These are phyloP conservation scores for Nakazawaea ishiwadae DNA, from an alignment of 805 yeast species.

Conservation along the genomic window DNA sequence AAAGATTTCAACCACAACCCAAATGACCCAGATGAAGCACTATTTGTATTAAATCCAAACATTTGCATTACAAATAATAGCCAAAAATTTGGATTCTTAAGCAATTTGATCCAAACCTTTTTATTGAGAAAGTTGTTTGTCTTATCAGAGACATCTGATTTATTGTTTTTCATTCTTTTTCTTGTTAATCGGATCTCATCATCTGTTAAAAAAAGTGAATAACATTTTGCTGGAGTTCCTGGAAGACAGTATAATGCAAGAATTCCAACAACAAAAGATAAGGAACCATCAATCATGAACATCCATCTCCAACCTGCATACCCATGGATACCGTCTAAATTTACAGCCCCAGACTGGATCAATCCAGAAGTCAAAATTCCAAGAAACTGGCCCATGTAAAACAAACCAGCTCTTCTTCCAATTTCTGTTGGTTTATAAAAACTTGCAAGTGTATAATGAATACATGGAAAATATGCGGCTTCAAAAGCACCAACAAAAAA, in stretches of 20 bases:
- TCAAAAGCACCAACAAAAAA: slow-evolving; percentile 70
- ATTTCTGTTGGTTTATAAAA: slow-evolving; percentile 55
- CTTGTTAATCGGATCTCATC: slow-evolving; percentile 50
- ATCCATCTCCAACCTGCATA: slow-evolving; percentile 51
- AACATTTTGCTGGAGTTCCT: slow-evolving; percentile 57
- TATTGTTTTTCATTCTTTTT: slow-evolving; percentile 24
- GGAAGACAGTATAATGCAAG: slow-evolving; percentile 37
- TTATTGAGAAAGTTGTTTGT: slow-evolving; percentile 31
- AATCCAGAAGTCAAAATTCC: slow-evolving; percentile 56
- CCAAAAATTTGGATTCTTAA: slow-evolving; percentile 58
- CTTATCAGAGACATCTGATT: slow-evolving; percentile 19
- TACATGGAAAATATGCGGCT: slow-evolving; percentile 58
- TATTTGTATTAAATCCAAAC: slow-evolving; percentile 62
- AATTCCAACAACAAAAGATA: slow-evolving; percentile 32
- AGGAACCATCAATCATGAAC: slow-evolving; percentile 45
- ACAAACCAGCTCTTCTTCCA: slow-evolving; percentile 55
- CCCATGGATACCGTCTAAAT: slow-evolving; percentile 39
- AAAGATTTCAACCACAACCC: slow-evolving; percentile 58
- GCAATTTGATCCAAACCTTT: slow-evolving; percentile 48
- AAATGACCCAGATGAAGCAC: slow-evolving; percentile 53
- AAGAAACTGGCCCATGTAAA: slow-evolving; percentile 60
- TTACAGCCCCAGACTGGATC: slow-evolving; percentile 40
- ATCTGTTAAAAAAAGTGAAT: slow-evolving; percentile 44
- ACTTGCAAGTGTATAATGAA: slow-evolving; percentile 54
- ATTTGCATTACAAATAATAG: slow-evolving; percentile 49